Conservation (phyloP, 345 rosid species). For the Hibiscus syriacus region DNA sequence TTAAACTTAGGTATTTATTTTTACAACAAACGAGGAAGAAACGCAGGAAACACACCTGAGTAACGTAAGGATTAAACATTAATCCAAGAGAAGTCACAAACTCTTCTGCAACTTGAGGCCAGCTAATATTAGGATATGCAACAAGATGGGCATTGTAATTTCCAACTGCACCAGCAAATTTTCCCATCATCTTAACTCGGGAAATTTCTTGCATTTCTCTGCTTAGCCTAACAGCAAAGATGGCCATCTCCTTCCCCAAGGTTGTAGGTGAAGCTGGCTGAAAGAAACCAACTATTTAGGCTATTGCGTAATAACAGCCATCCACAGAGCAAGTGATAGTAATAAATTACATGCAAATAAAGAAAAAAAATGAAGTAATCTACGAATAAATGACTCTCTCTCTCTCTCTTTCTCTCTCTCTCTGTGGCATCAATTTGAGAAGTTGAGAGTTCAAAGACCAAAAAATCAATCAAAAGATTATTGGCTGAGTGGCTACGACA, state of each 20-base stretch:
- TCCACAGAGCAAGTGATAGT: background rate
- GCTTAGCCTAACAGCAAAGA: constrained; percentile 76
- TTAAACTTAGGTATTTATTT: background rate
- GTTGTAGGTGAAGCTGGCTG: constrained; percentile 98
- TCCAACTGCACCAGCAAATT: constrained; percentile 97
- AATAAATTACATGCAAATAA: background rate
- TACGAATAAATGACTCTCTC: background rate
- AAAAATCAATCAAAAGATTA: background rate
- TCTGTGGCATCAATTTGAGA: background rate
- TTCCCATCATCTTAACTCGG: constrained; percentile 72
- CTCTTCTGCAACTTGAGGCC: constrained; percentile 73
- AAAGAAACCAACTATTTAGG: constrained; percentile 4
- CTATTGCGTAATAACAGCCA: background rate
- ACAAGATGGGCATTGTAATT: constrained; percentile 88
- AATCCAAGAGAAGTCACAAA: constrained; percentile 83
- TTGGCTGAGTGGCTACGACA: background rate
- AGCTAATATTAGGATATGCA: constrained; percentile 66
- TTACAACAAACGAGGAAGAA: background rate
- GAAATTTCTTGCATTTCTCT: constrained; percentile 66
- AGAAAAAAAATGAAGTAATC: constrained; percentile 3
- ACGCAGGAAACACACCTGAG: constrained; percentile 47
- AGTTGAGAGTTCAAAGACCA: background rate
- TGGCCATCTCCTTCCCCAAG: constrained; percentile 93
- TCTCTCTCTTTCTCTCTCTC: background rate
- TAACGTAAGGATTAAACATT: constrained; percentile 79